Evolutionary conservation across 768 basidiomycete species (phyloP), one percentile per base, ranked within the genome.

Genomic region (Plicaturopsis crispa): DNA sequence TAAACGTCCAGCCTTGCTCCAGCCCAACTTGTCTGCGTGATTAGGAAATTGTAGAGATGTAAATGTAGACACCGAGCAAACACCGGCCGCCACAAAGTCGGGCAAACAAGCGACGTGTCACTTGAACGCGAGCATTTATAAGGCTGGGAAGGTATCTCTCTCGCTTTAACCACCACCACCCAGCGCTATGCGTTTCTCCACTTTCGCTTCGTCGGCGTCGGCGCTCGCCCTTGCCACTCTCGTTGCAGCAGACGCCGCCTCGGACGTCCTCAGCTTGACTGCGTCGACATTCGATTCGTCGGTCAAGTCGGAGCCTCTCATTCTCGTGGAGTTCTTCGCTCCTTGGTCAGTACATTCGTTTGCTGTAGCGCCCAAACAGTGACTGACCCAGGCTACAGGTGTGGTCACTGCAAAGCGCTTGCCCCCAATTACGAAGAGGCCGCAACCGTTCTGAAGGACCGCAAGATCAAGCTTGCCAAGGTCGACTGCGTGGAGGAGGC

Each of bases 401-500:
- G 90, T 57, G 90, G 91, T 33, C 92, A 96, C 66, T 96, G 93
- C 72, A 94, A 94, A 55, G 86, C 90, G 23, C 73, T 96, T 38
- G 91, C 90, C 16, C 92, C 92, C 38, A 83, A 94, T 46, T 94
- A 93, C 48, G 89, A 93, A 57, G 81, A 86, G 58, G 94, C 96
- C 3, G 92, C 96, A 1, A 94, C 93, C 8, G 67, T 78, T 24
- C 80, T 99, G 60, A 96, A 94, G 67, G 84, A 82, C 47, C 86
- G 81, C 58, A 71, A 71, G 60, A 89, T 99, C 65, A 84, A 84
- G 59, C 63, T 99, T 38, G 92, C 92, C 48, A 94, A 97, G 57
- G 93, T 98, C 36, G 91, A 98, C 69, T 98, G 94, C 60, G 94
- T 96, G 32, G 92, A 88, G 46, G 72, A 98, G 53, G 78, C 84